Percentiles rank a stretch among this genome's conserved stretches.
phyloP scores from a whole-genome alignment of 2,329 filamentous ascomycete genomes.

The Aaosphaeria arxii region DNA sequence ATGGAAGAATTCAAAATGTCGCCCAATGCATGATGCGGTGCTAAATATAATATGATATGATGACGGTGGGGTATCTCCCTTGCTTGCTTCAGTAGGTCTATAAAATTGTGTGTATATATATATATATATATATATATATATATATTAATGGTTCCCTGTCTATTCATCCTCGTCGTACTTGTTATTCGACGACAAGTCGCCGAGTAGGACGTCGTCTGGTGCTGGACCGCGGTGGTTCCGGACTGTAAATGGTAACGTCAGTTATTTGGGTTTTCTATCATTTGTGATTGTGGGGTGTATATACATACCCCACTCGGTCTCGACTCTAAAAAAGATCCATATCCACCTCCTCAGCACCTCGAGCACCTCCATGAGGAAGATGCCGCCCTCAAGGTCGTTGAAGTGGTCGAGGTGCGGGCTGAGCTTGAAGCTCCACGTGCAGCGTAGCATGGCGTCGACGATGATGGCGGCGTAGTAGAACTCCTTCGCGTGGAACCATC shows the following conservation, averaged over 20 bases:
- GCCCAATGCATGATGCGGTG: too few species aligned
- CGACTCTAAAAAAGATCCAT: conserved; percentile 94
- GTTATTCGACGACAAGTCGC: conserved; percentile 53
- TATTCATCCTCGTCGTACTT: conserved; percentile 61
- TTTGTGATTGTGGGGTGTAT: neutral
- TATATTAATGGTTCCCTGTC: neutral
- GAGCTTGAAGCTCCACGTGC: conserved; percentile 88
- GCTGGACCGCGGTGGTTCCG: conserved; percentile 54
- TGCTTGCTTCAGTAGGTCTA: too few species aligned
- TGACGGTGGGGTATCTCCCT: too few species aligned
- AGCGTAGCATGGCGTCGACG: conserved; percentile 77
- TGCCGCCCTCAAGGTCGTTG: conserved; percentile 80
- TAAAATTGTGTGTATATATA: too few species aligned
- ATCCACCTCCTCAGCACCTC: conserved; percentile 90
- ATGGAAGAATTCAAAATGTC: too few species aligned
- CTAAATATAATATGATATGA: too few species aligned
- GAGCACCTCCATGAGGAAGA: conserved; percentile 82
- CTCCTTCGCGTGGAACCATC: conserved; percentile 67
- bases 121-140: too few species aligned
- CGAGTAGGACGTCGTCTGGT: conserved; percentile 70
- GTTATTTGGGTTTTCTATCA: neutral
- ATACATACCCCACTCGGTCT: conserved; percentile 80
- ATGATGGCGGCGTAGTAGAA: conserved; percentile 81
- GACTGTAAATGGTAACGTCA: conserved; percentile 33
- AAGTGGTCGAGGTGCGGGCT: conserved; percentile 79